Percentiles rank a stretch among this genome's conserved stretches.
These are phyloP conservation scores for Jackrogersella multiformis DNA, from an alignment of 495 filamentous ascomycete species.

Conservation along the genomic window DNA sequence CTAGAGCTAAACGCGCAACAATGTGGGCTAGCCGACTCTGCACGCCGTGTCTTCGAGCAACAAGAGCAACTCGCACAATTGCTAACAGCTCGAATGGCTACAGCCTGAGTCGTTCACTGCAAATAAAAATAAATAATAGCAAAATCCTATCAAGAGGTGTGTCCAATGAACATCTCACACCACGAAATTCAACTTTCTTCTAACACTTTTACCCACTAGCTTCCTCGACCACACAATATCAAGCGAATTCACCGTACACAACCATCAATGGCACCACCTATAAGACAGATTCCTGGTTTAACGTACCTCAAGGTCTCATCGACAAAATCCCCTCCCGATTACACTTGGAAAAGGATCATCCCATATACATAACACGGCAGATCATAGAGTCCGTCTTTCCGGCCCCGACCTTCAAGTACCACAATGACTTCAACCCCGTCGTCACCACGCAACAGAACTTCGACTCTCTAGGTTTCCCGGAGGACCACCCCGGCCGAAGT, in stretches of 20 bases:
- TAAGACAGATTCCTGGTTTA: slow-evolving; percentile 82
- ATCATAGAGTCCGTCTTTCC: slow-evolving; percentile 93
- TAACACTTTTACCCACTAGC: slow-evolving; percentile 8
- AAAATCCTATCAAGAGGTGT: slow-evolving; percentile 31
- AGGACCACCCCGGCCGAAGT: slow-evolving; percentile 88
- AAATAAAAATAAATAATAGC: slow-evolving; percentile 20
- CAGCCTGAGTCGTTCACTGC: slow-evolving; percentile 1
- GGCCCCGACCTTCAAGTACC: slow-evolving; percentile 71
- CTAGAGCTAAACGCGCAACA: slow-evolving; percentile 18
- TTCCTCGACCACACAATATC: slow-evolving; percentile 16
- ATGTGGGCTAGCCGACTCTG: slow-evolving; percentile 42
- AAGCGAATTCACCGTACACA: slow-evolving; percentile 41
- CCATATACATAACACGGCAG: slow-evolving; percentile 86
- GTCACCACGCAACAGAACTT: slow-evolving; percentile 92
- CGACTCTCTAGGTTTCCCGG: slow-evolving; percentile 91
- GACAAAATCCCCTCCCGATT: slow-evolving; percentile 75
- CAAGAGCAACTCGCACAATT: slow-evolving; percentile 13
- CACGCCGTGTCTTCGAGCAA: slow-evolving; percentile 26
- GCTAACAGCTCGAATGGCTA: slow-evolving; percentile 6
- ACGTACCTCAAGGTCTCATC: slow-evolving; percentile 78
- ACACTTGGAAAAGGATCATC: slow-evolving; percentile 88
- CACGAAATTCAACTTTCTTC: slow-evolving; percentile 5
- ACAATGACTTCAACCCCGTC: slow-evolving; percentile 82
- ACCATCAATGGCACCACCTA: slow-evolving; percentile 72
- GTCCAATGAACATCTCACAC: slow-evolving; percentile 5